Conservation (phyloP, 306 rosid genomes). For the Argentina anserina region DNA sequence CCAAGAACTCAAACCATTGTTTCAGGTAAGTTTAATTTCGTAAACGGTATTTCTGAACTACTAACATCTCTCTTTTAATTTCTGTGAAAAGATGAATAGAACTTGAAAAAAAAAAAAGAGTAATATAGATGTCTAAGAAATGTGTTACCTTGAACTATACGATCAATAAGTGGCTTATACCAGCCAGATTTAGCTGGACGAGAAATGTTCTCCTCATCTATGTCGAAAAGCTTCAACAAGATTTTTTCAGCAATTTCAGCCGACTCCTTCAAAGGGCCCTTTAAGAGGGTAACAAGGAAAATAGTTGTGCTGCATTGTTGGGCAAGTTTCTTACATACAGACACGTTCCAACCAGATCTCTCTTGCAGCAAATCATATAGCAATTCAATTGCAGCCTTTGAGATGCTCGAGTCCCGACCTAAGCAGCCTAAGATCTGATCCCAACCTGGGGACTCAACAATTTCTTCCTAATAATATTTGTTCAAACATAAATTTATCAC, state of each 20-base stretch:
- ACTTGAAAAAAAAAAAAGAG: background rate
- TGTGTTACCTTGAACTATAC: conserved; percentile 51
- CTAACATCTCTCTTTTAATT: background rate
- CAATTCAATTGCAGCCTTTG: conserved; percentile 60
- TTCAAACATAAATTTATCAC: conserved; percentile 15
- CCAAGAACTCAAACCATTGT: background rate
- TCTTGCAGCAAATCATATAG: conserved; percentile 62
- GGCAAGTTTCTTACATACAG: conserved; percentile 59
- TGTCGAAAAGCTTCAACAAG: conserved; percentile 55
- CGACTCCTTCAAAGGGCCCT: conserved; percentile 42
- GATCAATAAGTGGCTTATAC: conserved; percentile 67
- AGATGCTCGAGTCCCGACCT: conserved; percentile 47
- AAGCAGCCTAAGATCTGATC: conserved; percentile 56
- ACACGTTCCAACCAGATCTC: conserved; percentile 59
- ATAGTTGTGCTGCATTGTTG: conserved; percentile 41
- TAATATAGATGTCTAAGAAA: background rate
- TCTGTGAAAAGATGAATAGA: background rate
- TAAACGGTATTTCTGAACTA: background rate
- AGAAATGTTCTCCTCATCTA: conserved; percentile 49
- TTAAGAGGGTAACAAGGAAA: conserved; percentile 53
- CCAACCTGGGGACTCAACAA: conserved; percentile 61
- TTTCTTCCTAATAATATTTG: conserved; percentile 44
- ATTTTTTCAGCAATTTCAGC: conserved; percentile 61
- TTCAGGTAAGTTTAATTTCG: background rate
- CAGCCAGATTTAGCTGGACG: conserved; percentile 67